phyloP scores from a whole-genome alignment of 2,329 filamentous ascomycete genomes.

The Pseudogymnoascus sp. region DNA sequence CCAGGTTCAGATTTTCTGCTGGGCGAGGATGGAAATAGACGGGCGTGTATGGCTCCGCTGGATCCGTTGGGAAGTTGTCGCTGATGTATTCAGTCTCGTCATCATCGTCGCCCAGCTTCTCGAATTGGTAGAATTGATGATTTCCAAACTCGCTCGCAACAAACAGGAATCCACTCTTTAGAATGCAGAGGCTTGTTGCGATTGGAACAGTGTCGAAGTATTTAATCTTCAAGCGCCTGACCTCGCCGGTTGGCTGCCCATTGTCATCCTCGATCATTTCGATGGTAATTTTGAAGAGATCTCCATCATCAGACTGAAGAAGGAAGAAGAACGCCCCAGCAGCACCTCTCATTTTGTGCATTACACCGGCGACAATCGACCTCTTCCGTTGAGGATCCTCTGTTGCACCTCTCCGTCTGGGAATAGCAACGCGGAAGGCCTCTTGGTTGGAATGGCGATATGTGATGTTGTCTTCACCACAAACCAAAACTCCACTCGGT shows the following conservation, averaged over 20 bases:
- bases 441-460: conserved; percentile 96
- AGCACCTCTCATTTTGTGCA: conserved; percentile 85
- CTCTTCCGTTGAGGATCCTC: conserved; percentile 91
- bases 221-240: conserved; percentile 80
- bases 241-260: conserved; percentile 71
- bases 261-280: conserved; percentile 80
- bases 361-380: conserved; percentile 80
- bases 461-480: conserved; percentile 87
- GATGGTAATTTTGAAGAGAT: conserved; percentile 92
- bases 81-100: conserved; percentile 81
- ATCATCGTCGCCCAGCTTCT: conserved; percentile 92
- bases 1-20: conserved; percentile 73
- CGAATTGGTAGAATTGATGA: conserved; percentile 92
- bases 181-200: conserved; percentile 77
- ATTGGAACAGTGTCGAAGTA: conserved; percentile 96
- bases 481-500: conserved; percentile 90
- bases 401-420: conserved; percentile 74
- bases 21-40: conserved; percentile 78
- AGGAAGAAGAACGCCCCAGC: conserved; percentile 93
- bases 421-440: conserved; percentile 81
- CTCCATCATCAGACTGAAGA: conserved; percentile 93
- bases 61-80: conserved; percentile 72
- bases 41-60: conserved; percentile 62
- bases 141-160: conserved; percentile 89
- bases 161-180: conserved; percentile 94